phyloP scores from a whole-genome alignment of 345 rosid species.

The Murraya koenigii region DNA sequence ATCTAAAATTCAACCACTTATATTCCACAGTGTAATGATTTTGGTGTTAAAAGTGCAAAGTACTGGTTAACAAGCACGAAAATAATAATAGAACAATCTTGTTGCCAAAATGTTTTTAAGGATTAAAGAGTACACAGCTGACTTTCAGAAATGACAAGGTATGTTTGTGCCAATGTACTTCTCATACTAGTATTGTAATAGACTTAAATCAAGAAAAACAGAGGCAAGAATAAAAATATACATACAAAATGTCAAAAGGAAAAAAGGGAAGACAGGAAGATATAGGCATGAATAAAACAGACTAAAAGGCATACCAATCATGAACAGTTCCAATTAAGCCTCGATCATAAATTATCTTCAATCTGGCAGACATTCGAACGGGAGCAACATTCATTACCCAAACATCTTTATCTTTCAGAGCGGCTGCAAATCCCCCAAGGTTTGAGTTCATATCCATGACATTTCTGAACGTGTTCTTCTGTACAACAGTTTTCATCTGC shows the following conservation, averaged over 20 bases:
- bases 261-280: neutral
- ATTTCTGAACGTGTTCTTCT: constrained; percentile 72
- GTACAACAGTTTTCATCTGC: constrained; percentile 78
- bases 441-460: constrained; percentile 98
- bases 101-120: neutral
- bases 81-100: neutral
- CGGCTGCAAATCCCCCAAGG: constrained; percentile 93
- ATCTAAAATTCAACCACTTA: neutral
- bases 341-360: constrained; percentile 89
- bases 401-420: constrained; percentile 69
- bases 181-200: neutral
- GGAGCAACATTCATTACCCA: constrained; percentile 99
- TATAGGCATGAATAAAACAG: neutral
- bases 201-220: neutral
- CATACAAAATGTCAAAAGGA: neutral
- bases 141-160: neutral
- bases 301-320: constrained; percentile 63
- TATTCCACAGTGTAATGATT: neutral
- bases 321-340: constrained; percentile 96
- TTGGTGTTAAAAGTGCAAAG: neutral
- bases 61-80: neutral
- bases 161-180: neutral
- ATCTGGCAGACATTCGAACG: constrained; percentile 49
- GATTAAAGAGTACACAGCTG: neutral
- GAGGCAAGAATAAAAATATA: neutral